Base-by-base conservation (phyloP, 2,329 filamentous ascomycete species). In the Ceratocystis lukuohia region DNA sequence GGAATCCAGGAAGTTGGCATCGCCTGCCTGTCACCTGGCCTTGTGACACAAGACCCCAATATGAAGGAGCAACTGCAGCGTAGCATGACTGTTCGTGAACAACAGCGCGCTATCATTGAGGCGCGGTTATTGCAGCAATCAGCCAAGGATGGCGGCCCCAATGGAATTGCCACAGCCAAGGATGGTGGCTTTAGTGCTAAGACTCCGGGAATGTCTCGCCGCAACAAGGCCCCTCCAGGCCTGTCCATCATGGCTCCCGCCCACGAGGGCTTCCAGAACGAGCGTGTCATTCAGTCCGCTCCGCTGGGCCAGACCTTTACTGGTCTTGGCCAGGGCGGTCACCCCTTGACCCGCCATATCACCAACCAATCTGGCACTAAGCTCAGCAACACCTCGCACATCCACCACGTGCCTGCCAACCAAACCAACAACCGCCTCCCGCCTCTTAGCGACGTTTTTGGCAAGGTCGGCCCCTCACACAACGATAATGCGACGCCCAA, bases 31-130 rank as follows among this genome's bases (percentile, higher is more conserved):
- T 97, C 94, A 1, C 94, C 94, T 0, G 94, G 94, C 65, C 97
- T 99, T 73, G 87, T 95, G 70, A 97, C 94, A 17, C 89, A 97
- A 72, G 91, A 99, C 75, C 93, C 94, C n/a, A 84, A 88, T 22
- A 95, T 96, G 91, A 88, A 94, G 73, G 91, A 96, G 76, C 92
- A 97, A 76, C 79, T 99, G 65, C 91, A 97, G 76, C 86, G 93
- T 71, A 97, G 94, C 76, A 85, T 96, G 76, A 91, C 89, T 59
- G 92, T 99, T 37, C 83, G 92, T 69, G 93, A 99, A 71, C 91
- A 96, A 74, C 94, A 99, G 76, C 84, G 93, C 70, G 89, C 91
- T 70, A 93, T 99, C 71, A 99, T 99, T 71, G 94, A 97, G 76
- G 87, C 90, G 45, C 85, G 94, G 73, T 78, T 93, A 71, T 91